Percentiles rank a stretch among this genome's conserved stretches.
These are phyloP conservation scores for Meredithiella fracta DNA, from an alignment of 2,329 filamentous ascomycete species.

Conservation along the genomic window DNA sequence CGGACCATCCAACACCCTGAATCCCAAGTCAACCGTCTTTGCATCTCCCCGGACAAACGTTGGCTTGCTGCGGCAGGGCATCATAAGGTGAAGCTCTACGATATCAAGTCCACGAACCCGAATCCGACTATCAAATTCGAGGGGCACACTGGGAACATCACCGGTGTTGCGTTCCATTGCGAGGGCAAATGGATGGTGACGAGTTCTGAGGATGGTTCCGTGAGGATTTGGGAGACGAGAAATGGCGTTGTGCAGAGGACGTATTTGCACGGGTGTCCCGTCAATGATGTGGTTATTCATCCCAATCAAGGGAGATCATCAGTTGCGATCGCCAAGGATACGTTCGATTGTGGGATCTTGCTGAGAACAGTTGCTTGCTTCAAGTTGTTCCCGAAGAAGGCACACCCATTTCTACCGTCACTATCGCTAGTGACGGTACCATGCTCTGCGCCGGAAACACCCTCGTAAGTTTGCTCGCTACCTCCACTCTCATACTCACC, in stretches of 20 bases:
- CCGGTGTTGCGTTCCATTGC: slow-evolving; percentile 92
- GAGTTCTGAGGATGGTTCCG: slow-evolving; percentile 86
- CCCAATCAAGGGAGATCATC: slow-evolving; percentile 98
- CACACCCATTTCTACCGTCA: slow-evolving; percentile 82
- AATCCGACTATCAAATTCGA: slow-evolving; percentile 87
- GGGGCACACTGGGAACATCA: slow-evolving; percentile 90
- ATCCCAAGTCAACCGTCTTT: slow-evolving; percentile 94
- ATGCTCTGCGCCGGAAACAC: slow-evolving; percentile 90
- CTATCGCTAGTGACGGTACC: slow-evolving; percentile 84
- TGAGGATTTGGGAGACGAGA: slow-evolving; percentile 93
- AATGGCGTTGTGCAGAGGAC: slow-evolving; percentile 77
- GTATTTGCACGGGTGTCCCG: slow-evolving; percentile 75
- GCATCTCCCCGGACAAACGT: slow-evolving; percentile 95
- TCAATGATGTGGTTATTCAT: slow-evolving; percentile 98
- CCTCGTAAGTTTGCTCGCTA: slow-evolving; percentile 37
- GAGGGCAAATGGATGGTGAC: slow-evolving; percentile 99
- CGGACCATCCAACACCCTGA: slow-evolving; percentile 96
- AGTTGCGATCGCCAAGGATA: slow-evolving; percentile 87
- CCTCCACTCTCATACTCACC: not conserved
- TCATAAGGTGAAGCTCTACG: slow-evolving; percentile 89
- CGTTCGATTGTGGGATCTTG: slow-evolving; percentile 88
- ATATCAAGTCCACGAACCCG: slow-evolving; percentile 96
- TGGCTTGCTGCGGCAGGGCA: slow-evolving; percentile 70
- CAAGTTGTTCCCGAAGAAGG: slow-evolving; percentile 94
- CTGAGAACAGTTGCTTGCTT: slow-evolving; percentile 92